Conservation (phyloP, 2,329 filamentous ascomycete species). For the Sphaerulina populicola region DNA sequence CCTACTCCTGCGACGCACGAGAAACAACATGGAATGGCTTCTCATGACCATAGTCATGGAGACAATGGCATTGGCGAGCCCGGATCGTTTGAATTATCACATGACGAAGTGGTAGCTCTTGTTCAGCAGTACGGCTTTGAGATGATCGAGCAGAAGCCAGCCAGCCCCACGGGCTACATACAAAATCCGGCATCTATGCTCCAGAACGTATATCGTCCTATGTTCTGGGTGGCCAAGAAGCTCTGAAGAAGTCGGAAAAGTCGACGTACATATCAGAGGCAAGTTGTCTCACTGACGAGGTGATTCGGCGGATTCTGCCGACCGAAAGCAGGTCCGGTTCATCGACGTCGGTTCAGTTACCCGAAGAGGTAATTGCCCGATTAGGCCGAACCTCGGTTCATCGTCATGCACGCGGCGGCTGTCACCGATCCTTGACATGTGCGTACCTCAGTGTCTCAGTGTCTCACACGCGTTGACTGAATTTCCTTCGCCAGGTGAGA, state of each 20-base stretch:
- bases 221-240: conserved; percentile 81
- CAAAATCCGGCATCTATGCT: conserved; percentile 79
- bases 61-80: conserved; percentile 62
- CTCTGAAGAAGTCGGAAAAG: conserved; percentile 2
- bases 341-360: background rate
- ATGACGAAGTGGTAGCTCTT: conserved; percentile 76
- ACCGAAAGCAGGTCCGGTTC: too few relatives aligned
- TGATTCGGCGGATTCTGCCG: too few relatives aligned
- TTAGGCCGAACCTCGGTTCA: conserved; percentile 1
- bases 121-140: conserved; percentile 68
- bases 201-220: conserved; percentile 69
- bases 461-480: background rate
- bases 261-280: background rate
- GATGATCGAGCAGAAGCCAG: conserved; percentile 47
- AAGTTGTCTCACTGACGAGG: background rate
- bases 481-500: too few relatives aligned
- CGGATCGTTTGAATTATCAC: conserved; percentile 79
- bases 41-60: conserved; percentile 3
- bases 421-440: conserved; percentile 1
- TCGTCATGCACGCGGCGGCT: background rate
- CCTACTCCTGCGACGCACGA: conserved; percentile 45
- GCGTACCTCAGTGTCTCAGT: too few relatives aligned
- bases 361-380: background rate
- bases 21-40: conserved; percentile 26
- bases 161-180: conserved; percentile 68